A percentile compares a stretch with the other conserved stretches of the same genome.
Conservation (phyloP, 352 stramenopile species). For the Globisporangium mamillatum region DNA sequence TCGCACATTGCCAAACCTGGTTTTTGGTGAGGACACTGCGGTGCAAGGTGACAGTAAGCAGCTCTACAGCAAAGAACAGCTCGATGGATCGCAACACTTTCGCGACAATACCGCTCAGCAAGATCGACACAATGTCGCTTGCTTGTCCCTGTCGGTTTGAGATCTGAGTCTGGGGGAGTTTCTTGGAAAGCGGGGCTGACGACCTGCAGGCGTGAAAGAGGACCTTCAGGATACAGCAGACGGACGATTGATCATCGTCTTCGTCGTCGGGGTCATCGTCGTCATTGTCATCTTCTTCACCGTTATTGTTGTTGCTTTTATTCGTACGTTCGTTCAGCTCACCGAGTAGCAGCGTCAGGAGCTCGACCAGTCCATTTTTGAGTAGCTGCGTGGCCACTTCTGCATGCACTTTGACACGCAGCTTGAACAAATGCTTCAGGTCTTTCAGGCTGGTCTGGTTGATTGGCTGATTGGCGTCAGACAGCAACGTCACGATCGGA, state of each 20-base stretch:
- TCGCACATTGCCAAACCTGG: conserved; percentile 52
- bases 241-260: conserved; percentile 61
- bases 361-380: conserved; percentile 39
- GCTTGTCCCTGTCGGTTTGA: conserved; percentile 16
- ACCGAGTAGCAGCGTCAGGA: conserved; percentile 46
- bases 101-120: conserved; percentile 29
- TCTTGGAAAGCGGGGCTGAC: conserved; percentile 62
- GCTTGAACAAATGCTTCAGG: conserved; percentile 21
- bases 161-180: conserved; percentile 31
- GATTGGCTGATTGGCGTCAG: conserved; percentile 15
- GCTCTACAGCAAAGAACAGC: conserved; percentile 61
- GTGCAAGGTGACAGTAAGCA: conserved; percentile 60
- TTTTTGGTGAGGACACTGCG: conserved; percentile 44
- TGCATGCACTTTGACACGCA: conserved; percentile 69
- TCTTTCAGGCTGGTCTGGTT: conserved; percentile 13
- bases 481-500: conserved; percentile 45
- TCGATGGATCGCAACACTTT: conserved; percentile 42
- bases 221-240: conserved; percentile 76
- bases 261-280: conserved; percentile 42
- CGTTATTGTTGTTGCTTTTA: conserved; percentile 18
- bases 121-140: conserved; percentile 43
- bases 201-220: conserved; percentile 60
- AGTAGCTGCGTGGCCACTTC: conserved; percentile 64
- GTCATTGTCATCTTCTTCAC: conserved; percentile 23
- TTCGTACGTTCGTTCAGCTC: conserved; percentile 38